Base-by-base conservation (phyloP, 2,329 filamentous ascomycete genomes). In the Fonsecaea multimorphosa region DNA sequence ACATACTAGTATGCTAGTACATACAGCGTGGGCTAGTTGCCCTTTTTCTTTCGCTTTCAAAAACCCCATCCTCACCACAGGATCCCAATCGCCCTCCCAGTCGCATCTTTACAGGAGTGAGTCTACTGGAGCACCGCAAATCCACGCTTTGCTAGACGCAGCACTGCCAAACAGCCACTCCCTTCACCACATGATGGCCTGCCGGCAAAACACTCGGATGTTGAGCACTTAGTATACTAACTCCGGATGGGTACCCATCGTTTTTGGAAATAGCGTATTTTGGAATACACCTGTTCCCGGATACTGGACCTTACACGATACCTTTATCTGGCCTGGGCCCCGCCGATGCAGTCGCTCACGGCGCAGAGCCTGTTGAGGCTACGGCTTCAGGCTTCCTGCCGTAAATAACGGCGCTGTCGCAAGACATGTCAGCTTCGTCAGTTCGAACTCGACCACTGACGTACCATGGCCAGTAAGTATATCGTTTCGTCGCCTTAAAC, bases 391-490 rank as follows among this genome's bases (percentile, higher is more conserved):
- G 56, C 40, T 58, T 58, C 14, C n/a, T 58, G 14, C 56, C 56
- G 22, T 58, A 58, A 12, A 58, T 58, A 27, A 58, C 56, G n/a
- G 56, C 56, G 11, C 56, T 58, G 56, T 6, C n/a, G 44, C 22
- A 58, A 7, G 0, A 6, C 1, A 24, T 16, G 56, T 58, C 61
- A 64, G 51, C 54, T 22, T 34, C 53, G 34, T 70, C 67, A 44
- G 69, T 72, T 40, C 63, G 68, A 3, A 68, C 69, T 63, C 71
- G 63, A 8, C 27, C 69, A 69, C 11, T 19, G 19, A 66, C 73
- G 64, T 49, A 69, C 61, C 40, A 67, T 16, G 61, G 61, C 49
- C 58, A 62, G 46, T 67, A 71, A 14, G 59, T 58, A 59, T 67
- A 64, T 40, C 64, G 66, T 8, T 54, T 66, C 5, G 52, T 65